These are phyloP conservation scores for Aureobasidium vineae DNA, from an alignment of 2,329 filamentous ascomycete genomes.

Conservation along the genomic window DNA sequence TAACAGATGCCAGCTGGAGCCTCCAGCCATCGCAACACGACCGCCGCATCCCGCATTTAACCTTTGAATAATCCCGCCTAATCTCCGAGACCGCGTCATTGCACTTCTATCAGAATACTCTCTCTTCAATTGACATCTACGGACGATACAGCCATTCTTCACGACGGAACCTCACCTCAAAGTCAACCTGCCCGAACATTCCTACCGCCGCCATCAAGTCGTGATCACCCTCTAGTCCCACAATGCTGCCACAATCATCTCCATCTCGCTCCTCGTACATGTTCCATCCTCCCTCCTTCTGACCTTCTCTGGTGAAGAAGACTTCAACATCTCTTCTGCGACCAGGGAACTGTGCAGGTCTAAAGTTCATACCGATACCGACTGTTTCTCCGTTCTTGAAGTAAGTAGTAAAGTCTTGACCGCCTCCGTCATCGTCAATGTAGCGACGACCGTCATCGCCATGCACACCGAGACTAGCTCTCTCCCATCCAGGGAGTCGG, in stretches of 20 bases:
- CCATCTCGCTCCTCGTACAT: conserved; percentile 71
- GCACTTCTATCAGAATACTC: background rate
- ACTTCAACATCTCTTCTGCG: conserved; percentile 52
- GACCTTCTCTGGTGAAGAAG: conserved; percentile 70
- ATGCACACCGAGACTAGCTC: conserved; percentile 72
- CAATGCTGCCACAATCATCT: conserved; percentile 59
- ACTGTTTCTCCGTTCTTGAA: conserved; percentile 66
- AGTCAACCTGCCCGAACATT: conserved; percentile 64
- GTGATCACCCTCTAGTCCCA: conserved; percentile 67
- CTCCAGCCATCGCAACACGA: background rate
- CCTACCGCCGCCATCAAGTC: conserved; percentile 59
- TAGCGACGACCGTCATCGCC: conserved; percentile 76
- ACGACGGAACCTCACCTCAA: conserved; percentile 55
- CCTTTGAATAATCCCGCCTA: background rate
- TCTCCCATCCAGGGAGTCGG: conserved; percentile 77
- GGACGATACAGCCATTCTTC: conserved; percentile 36
- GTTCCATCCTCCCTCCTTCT: conserved; percentile 62
- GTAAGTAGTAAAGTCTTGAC: conserved; percentile 63
- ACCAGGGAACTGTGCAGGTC: conserved; percentile 31
- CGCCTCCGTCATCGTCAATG: conserved; percentile 72
- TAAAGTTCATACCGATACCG: conserved; percentile 68
- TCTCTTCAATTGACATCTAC: background rate
- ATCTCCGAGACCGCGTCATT: conserved; percentile 15
- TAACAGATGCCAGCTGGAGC: conserved; percentile 7
- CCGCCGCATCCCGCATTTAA: conserved; percentile 15